Base-by-base conservation (phyloP, 345 rosid species). In the Turnera subulata region DNA sequence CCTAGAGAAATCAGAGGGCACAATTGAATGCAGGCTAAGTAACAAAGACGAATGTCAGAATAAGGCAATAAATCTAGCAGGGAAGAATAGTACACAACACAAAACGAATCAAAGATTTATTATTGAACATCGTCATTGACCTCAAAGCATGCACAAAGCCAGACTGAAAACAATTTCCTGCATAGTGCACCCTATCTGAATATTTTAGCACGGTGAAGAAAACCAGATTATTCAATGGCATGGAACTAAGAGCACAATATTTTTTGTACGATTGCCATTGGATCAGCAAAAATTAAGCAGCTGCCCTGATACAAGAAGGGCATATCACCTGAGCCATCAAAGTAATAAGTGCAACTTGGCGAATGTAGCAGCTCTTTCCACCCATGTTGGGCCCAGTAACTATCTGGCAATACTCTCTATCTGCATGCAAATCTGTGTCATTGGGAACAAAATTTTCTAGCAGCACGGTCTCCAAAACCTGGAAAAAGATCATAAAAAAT, bases 371-470 rank as follows among this genome's bases (percentile, higher is more conserved):
- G 73, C 96, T 89, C 84, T 92, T 92, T 49, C 97, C 98, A 23
- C 97, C 98, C 98, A 92, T 92, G 74, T 92, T 92, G 47, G 98
- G 98, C 60, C 97, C 97, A 0, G 97, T 89, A 57, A 92, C 76
- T 49, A 92, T 89, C 80, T 92, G 98, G 57, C 97, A 92, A 61
- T 61, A 73, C 73, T 92, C 91, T 46, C 78, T 52, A 50, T 80
- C 74, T 29, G 78, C 77, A 53, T 78, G 86, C 79, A 92, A 83
- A 54, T 58, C 64, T 53, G 99, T 89, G 64, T 93, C 85, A 67
- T 89, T 92, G 20, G 98, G 97, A 57, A 89, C 89, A 64, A 93
- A 89, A 78, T 56, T 76, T 60, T 85, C 91, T 64, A 76, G 86
- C 62, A 93, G 71, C 24, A 89, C 48, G 55, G 85, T 76, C 75